phyloP scores from a whole-genome alignment of 2,329 filamentous ascomycete genomes.

The Aureobasidium mangrovei region DNA sequence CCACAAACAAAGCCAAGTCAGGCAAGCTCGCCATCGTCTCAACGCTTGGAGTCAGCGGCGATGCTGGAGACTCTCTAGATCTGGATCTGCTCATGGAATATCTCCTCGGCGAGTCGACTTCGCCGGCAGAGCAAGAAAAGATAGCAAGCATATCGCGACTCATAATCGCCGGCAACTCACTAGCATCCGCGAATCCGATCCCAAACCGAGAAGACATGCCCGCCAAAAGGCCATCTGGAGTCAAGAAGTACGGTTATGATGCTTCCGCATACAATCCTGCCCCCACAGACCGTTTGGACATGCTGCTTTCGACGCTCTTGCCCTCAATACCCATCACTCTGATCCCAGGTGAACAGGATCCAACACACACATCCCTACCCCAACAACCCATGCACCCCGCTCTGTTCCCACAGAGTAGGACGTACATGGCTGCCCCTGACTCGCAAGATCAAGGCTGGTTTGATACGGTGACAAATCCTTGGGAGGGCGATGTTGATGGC shows the following conservation, averaged over 20 bases:
- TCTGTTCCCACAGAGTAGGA: constrained; percentile 71
- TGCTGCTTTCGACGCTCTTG: constrained; percentile 70
- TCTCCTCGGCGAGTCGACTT: constrained; percentile 71
- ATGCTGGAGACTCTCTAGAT: constrained; percentile 63
- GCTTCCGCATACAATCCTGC: constrained; percentile 76
- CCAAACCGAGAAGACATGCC: constrained; percentile 39
- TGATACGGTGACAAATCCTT: constrained; percentile 85
- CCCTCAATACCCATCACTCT: constrained; percentile 83
- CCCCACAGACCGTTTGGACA: constrained; percentile 75
- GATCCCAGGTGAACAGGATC: constrained; percentile 74
- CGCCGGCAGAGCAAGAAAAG: constrained; percentile 49
- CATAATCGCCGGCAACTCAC: constrained; percentile 85
- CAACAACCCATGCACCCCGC: constrained; percentile 90
- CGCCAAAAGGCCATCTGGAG: constrained; percentile 31
- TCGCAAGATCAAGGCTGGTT: constrained; percentile 57
- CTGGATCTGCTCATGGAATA: constrained; percentile 77
- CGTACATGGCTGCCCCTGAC: constrained; percentile 46
- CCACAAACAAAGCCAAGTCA: constrained; percentile 34
- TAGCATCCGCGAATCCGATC: constrained; percentile 45
- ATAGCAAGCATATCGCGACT: constrained; percentile 68
- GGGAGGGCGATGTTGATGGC: constrained; percentile 82
- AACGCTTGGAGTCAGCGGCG: constrained; percentile 73
- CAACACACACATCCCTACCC: constrained; percentile 79
- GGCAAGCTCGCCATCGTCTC: constrained; percentile 83
- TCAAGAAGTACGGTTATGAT: constrained; percentile 95